Base-by-base conservation (phyloP, 2,329 filamentous ascomycete species). In the Diaporthe citri region DNA sequence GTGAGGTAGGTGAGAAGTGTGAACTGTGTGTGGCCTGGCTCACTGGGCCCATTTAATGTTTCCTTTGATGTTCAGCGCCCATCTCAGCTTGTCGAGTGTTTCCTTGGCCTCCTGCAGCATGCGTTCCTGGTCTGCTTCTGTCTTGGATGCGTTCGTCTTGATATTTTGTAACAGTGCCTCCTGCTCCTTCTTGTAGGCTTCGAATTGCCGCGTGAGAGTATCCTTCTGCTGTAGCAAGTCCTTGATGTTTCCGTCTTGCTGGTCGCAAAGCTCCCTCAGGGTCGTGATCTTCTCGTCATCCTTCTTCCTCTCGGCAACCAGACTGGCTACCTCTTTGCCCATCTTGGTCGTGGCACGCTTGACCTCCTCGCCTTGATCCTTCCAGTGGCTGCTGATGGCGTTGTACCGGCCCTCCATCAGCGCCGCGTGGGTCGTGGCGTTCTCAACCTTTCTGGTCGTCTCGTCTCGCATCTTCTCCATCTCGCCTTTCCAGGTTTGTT, bases 391-490 rank as follows among this genome's bases (percentile, higher is more conserved):
- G 67, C 90, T 87, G 80, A 93, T 91, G 78, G 90, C 87, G 73
- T 92, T 93, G 83, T 94, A 93, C 39, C 93, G 90, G 52, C 92
- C 92, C 78, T 94, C 90, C 84, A 94, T 91, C 52, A 95, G 86
- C 75, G 90, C 88, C 17, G 92, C 92, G 76, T 92, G 89, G 48
- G 86, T 87, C 56, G 90, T 90, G 48, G 93, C 93, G 76, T 91
- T 89, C 73, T 94, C 91, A 8, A 95, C 88, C 78, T 93, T 90
- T 46, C 87, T 82, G 77, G 91, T 90, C 43, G 90, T 87, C 41
- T 93, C 90, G 55, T 87, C 86, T 69, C 88, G 87, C 41, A 88
- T 86, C 80, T 89, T 90, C 75, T 94, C 92, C 82, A 93, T 87
- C 83, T 93, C 88, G 76, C 88, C 88, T 79, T 86, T 91, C 91